These are phyloP conservation scores for Przewalskia tangutica DNA, from an alignment of 257 asterid genomes.

Conservation along the genomic window DNA sequence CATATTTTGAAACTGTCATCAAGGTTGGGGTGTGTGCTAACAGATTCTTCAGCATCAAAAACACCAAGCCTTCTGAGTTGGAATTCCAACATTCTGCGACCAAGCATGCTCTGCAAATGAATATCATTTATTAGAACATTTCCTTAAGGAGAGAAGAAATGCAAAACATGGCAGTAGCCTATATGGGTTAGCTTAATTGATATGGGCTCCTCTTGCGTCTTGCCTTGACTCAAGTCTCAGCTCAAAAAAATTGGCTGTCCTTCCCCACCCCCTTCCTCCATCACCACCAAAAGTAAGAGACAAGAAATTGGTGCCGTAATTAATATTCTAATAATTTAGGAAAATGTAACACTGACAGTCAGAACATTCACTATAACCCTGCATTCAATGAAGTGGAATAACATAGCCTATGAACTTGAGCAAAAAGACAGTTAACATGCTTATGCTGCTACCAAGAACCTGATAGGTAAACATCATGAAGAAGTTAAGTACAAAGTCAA, in stretches of 20 bases:
- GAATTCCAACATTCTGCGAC: constrained; percentile 79
- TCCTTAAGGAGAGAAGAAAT: not conserved
- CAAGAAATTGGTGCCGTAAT: not conserved
- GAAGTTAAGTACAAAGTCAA: not conserved
- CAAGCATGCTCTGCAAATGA: constrained; percentile 77
- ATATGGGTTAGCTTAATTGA: not conserved
- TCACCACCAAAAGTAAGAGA: not conserved
- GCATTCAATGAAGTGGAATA: not conserved
- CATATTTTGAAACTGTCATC: constrained; percentile 67
- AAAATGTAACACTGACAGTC: not conserved
- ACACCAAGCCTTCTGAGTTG: constrained; percentile 89
- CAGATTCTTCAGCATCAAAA: constrained; percentile 58
- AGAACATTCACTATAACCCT: not conserved
- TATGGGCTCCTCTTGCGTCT: not conserved
- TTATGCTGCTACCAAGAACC: not conserved
- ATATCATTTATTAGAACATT: not conserved
- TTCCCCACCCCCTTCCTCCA: not conserved
- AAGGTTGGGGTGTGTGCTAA: constrained; percentile 53
- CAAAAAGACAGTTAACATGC: not conserved
- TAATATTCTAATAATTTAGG: not conserved
- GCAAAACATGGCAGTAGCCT: not conserved
- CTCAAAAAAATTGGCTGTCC: not conserved
- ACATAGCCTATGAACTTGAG: not conserved
- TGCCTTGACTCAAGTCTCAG: not conserved
- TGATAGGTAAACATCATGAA: not conserved